These are phyloP conservation scores for Rhynchosporium graminicola DNA, from an alignment of 2,329 filamentous ascomycete species.

Conservation along the genomic window DNA sequence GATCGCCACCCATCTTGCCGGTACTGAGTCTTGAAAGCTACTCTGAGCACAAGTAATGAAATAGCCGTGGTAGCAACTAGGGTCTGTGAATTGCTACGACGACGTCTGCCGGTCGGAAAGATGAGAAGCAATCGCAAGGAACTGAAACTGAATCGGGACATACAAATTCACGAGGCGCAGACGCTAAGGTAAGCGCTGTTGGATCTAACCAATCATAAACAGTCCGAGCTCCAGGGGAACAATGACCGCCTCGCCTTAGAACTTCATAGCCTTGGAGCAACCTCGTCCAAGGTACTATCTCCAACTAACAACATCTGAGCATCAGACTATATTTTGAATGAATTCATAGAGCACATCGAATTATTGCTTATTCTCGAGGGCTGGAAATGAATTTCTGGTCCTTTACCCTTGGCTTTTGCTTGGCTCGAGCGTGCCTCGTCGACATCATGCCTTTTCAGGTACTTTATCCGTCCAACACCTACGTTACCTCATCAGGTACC, in stretches of 20 bases:
- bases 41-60: neutral
- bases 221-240: slow-evolving; percentile 12
- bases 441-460: no score
- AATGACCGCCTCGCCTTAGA: slow-evolving; percentile 3
- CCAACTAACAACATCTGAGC: neutral
- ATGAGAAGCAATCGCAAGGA: no score
- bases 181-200: neutral
- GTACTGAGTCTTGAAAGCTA: slow-evolving; percentile 20
- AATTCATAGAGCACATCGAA: no score
- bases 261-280: slow-evolving; percentile 16
- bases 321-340: neutral
- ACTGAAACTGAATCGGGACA: neutral
- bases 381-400: no score
- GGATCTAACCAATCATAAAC: slow-evolving; percentile 8
- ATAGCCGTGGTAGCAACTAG: neutral
- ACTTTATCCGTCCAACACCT: no score
- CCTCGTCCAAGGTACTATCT: neutral
- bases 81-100: no score
- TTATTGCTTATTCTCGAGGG: no score
- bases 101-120: no score
- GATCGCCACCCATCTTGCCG: slow-evolving; percentile 83
- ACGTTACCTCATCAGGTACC: no score
- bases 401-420: no score
- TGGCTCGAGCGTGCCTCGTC: no score
- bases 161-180: slow-evolving; percentile 2